Evolutionary conservation across 495 filamentous ascomycete genomes (phyloP).

Genomic region (Penicillium silybi): DNA sequence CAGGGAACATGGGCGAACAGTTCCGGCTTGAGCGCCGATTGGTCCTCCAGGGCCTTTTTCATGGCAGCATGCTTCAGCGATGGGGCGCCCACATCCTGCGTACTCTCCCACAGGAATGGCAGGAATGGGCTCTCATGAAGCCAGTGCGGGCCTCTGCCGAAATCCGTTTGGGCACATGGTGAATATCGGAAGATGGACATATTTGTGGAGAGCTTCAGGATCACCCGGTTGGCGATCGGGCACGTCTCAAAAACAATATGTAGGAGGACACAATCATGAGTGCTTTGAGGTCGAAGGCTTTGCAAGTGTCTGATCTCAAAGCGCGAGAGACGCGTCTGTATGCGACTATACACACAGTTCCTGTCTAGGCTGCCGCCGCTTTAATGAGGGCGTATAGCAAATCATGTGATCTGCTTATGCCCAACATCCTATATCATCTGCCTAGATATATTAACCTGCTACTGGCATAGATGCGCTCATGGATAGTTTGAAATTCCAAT

Average conservation of each 20-base stretch:
- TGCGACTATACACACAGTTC: no score
- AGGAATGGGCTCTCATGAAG: constrained; percentile 36
- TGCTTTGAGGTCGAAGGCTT: background rate
- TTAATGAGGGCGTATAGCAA: no score
- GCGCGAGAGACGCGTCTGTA: background rate
- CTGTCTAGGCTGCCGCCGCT: no score
- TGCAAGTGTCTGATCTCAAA: background rate
- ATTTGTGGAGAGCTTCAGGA: background rate
- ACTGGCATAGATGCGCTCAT: no score
- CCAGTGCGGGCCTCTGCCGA: constrained; percentile 28
- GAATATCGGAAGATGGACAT: constrained; percentile 11
- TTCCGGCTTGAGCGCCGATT: constrained; percentile 23
- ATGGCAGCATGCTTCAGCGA: constrained; percentile 34
- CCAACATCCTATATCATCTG: no score
- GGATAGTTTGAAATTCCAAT: no score
- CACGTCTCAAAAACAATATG: no score
- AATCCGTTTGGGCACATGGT: background rate
- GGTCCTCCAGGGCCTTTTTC: constrained; percentile 26
- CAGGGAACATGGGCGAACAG: constrained; percentile 35
- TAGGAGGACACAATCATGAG: background rate
- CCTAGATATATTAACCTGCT: no score
- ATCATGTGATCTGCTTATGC: no score
- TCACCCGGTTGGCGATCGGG: background rate
- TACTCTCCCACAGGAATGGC: constrained; percentile 18
- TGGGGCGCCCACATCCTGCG: constrained; percentile 19